phyloP scores from a whole-genome alignment of 1,284 basidiomycete genomes.

The Porogramme epimiltina region DNA sequence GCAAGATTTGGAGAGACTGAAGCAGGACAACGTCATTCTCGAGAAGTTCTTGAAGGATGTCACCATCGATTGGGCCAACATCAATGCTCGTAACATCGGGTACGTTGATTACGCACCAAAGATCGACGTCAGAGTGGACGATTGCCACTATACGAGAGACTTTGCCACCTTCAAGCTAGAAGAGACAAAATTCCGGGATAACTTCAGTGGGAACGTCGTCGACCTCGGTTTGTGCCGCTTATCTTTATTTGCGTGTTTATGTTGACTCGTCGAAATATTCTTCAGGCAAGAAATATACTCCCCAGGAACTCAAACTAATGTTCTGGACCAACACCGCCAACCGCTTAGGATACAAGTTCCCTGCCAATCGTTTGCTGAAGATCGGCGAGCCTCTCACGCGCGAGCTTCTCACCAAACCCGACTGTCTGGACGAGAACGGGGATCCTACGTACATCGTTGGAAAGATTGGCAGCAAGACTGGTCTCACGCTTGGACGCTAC shows the following conservation, averaged over 20 bases:
- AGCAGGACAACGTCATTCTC: slow-evolving; percentile 23
- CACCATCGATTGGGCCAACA: slow-evolving; percentile 25
- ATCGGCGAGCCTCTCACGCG: slow-evolving; percentile 14
- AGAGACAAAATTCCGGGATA: neutral
- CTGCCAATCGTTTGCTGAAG: slow-evolving; percentile 27
- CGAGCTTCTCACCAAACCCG: neutral
- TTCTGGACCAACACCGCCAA: slow-evolving; percentile 30
- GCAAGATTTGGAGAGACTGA: slow-evolving; percentile 15
- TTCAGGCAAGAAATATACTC: slow-evolving; percentile 20
- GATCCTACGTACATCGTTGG: slow-evolving; percentile 27
- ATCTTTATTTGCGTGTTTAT: neutral
- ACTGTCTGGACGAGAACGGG: slow-evolving; percentile 9
- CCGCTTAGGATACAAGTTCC: slow-evolving; percentile 23
- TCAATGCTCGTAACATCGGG: slow-evolving; percentile 25
- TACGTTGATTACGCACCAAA: slow-evolving; percentile 33
- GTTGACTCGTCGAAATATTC: slow-evolving; percentile 24
- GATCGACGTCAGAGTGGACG: slow-evolving; percentile 29
- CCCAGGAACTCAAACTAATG: slow-evolving; percentile 23
- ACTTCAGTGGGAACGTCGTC: slow-evolving; percentile 28
- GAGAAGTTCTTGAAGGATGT: slow-evolving; percentile 23
- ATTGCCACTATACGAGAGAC: slow-evolving; percentile 30
- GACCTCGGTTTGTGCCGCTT: slow-evolving; percentile 26
- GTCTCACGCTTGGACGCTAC: slow-evolving; percentile 29
- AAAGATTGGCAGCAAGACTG: slow-evolving; percentile 31
- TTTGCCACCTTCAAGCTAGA: slow-evolving; percentile 27